Evolutionary conservation across 2,329 filamentous ascomycete species (phyloP).

Genomic region (Hypoxylon sp.): DNA sequence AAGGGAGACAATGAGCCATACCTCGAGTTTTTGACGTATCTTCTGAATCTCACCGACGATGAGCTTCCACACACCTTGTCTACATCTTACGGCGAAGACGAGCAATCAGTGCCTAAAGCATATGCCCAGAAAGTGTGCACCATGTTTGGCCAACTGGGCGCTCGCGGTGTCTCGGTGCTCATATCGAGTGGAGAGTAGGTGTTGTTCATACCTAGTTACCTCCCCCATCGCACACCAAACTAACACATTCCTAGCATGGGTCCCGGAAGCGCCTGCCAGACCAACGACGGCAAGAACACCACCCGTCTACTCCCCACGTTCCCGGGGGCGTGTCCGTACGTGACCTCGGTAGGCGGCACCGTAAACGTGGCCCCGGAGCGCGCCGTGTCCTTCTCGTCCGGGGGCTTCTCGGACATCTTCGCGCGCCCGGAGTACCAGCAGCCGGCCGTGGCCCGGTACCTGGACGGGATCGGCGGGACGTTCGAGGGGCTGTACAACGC

Average conservation of each 20-base stretch:
- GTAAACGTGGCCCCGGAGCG: slow-evolving; percentile 58
- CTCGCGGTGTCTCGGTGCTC: slow-evolving; percentile 42
- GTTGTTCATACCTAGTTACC: too few relatives aligned
- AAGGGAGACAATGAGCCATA: slow-evolving; percentile 39
- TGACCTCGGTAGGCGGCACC: slow-evolving; percentile 68
- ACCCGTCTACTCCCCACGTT: slow-evolving; percentile 63
- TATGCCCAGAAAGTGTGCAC: slow-evolving; percentile 43
- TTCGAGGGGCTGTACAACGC: slow-evolving; percentile 56
- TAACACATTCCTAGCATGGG: slow-evolving; percentile 35
- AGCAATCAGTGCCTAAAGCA: slow-evolving; percentile 40
- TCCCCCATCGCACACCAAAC: neutral
- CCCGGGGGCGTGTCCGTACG: slow-evolving; percentile 64
- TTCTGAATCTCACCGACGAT: slow-evolving; percentile 36
- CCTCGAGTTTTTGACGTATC: slow-evolving; percentile 43
- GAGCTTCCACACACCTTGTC: slow-evolving; percentile 42
- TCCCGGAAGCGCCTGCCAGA: slow-evolving; percentile 53
- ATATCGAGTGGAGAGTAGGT: slow-evolving; percentile 45
- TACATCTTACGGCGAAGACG: slow-evolving; percentile 41
- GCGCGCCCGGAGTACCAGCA: slow-evolving; percentile 55
- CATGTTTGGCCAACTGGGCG: slow-evolving; percentile 42
- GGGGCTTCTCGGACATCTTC: slow-evolving; percentile 61
- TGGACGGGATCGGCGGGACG: slow-evolving; percentile 46
- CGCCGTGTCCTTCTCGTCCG: slow-evolving; percentile 61
- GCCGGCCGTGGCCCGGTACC: slow-evolving; percentile 56
- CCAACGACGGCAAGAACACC: slow-evolving; percentile 63